Evolutionary conservation across 139 green algal species (phyloP).

Genomic region (Pleodorina starrii): DNA sequence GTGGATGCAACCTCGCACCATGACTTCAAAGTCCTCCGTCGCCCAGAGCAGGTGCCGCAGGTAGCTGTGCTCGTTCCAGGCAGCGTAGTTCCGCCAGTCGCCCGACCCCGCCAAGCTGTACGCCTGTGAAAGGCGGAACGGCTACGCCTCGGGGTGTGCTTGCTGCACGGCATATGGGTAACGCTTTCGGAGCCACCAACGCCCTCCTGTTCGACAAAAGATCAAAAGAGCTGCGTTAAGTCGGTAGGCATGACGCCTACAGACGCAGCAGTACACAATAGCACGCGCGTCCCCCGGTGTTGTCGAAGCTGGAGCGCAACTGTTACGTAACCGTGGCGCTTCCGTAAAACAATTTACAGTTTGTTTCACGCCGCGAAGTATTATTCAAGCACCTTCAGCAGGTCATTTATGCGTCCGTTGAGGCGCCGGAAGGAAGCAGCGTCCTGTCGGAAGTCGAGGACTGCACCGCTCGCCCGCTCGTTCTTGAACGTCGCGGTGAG

Average conservation of each 20-base stretch:
- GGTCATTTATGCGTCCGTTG: background rate
- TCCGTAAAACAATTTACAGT: too few species aligned
- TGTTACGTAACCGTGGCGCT: too few species aligned
- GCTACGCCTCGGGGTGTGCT: too few species aligned
- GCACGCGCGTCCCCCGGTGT: too few species aligned
- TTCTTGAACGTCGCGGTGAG: background rate
- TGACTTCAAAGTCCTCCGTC: constrained; percentile 40
- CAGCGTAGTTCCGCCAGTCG: constrained; percentile 54
- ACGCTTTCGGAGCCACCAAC: too few species aligned
- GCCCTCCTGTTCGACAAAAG: background rate
- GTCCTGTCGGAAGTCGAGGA: constrained; percentile 15
- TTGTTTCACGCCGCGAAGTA: too few species aligned
- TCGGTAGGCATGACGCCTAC: background rate
- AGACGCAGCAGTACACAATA: too few species aligned
- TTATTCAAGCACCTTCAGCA: background rate
- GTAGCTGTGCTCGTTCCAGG: constrained; percentile 49
- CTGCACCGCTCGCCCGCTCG: background rate
- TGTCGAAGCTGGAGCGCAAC: too few species aligned
- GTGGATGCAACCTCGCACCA: too few species aligned
- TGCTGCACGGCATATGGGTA: too few species aligned
- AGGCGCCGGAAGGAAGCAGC: constrained; percentile 9
- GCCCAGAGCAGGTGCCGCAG: constrained; percentile 43
- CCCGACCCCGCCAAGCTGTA: background rate
- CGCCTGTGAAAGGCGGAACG: background rate
- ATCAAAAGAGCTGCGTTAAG: background rate